These are phyloP conservation scores for Pythium plurisporium DNA, from an alignment of 352 stramenopile species.

Conservation along the genomic window DNA sequence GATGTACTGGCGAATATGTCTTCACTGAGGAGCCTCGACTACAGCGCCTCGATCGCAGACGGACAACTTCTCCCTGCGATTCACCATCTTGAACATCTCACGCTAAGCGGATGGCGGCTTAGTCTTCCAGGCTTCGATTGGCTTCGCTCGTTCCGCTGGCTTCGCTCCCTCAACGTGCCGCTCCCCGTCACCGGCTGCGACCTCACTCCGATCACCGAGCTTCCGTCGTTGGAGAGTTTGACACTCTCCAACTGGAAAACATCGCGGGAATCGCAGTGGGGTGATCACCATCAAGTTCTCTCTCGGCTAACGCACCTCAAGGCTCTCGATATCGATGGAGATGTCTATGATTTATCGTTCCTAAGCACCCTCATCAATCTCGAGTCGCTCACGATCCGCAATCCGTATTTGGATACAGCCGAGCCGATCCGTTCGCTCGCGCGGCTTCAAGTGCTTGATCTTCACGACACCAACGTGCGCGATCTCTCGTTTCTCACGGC, in stretches of 20 bases:
- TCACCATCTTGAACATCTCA: background rate
- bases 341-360: background rate
- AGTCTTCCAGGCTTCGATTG: background rate
- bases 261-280: too few relatives aligned
- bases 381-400: background rate
- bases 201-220: background rate
- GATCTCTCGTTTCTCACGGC: background rate
- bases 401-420: background rate
- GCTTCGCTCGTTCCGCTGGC: background rate
- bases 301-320: background rate
- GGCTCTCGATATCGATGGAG: background rate
- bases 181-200: background rate
- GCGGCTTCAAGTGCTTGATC: background rate
- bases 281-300: background rate
- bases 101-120: background rate
- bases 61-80: background rate
- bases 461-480: background rate
- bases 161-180: background rate
- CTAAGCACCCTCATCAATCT: background rate
- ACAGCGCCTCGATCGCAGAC: background rate
- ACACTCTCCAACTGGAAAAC: background rate
- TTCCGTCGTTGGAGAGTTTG: background rate
- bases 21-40: background rate
- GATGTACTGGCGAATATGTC: background rate
- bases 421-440: background rate